phyloP scores from a whole-genome alignment of 352 stramenopile species.

The Phytopythium oedochilum region DNA sequence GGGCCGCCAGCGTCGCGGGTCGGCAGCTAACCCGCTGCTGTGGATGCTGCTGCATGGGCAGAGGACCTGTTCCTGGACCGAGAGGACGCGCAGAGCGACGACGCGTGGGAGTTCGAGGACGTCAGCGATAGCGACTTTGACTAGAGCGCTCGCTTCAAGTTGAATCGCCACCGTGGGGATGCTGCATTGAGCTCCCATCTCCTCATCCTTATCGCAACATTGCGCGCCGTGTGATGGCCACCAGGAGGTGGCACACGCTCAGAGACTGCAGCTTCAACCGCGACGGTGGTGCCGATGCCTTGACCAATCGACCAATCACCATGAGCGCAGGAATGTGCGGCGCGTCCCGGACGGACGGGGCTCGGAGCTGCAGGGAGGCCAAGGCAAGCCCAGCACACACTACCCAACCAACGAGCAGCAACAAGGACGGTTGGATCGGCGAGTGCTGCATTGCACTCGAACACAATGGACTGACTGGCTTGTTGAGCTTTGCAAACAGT shows the following conservation, averaged over 20 bases:
- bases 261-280: background rate
- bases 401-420: background rate
- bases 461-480: background rate
- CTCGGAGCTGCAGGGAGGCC: background rate
- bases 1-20: too few relatives aligned
- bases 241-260: background rate
- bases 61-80: constrained; percentile 27
- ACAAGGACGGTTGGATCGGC: background rate
- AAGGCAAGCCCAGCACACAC: background rate
- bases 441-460: background rate
- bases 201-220: background rate
- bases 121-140: constrained; percentile 71
- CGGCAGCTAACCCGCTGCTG: too few relatives aligned
- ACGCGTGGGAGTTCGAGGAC: constrained; percentile 49
- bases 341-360: background rate
- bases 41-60: too few relatives aligned
- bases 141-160: background rate
- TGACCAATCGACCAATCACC: background rate
- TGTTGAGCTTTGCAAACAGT: background rate
- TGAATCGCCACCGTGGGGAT: background rate
- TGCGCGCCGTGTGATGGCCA: background rate
- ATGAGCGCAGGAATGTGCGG: background rate
- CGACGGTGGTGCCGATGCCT: background rate
- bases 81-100: constrained; percentile 11
- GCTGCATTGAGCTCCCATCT: background rate